These are phyloP conservation scores for Funneliformis caledonium DNA, from an alignment of 371 early-diverging fungal species.

Conservation along the genomic window DNA sequence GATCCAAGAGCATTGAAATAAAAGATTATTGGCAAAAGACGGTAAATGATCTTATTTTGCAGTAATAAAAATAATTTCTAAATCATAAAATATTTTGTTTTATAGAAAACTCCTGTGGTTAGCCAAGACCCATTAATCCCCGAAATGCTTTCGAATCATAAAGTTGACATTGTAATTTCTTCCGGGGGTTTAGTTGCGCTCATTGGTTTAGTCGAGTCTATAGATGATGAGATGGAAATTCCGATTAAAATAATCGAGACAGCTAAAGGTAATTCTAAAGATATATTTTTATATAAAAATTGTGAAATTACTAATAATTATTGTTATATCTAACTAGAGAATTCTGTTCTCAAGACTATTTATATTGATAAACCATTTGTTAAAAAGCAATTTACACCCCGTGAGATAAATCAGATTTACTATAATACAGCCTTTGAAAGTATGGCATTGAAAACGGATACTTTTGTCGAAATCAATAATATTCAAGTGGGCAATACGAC, in stretches of 20 bases:
- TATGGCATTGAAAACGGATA: neutral
- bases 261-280: neutral
- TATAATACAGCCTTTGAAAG: conserved; percentile 37
- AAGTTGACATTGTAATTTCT: conserved; percentile 36
- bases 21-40: conserved; percentile 24
- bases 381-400: conserved; percentile 13
- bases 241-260: conserved; percentile 4
- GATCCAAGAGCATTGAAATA: neutral
- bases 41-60: neutral
- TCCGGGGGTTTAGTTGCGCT: conserved; percentile 30
- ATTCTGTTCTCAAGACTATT: conserved; percentile 10
- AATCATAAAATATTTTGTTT: neutral
- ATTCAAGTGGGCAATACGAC: neutral
- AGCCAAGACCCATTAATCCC: conserved; percentile 37
- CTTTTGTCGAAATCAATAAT: neutral
- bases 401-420: conserved; percentile 31
- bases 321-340: neutral
- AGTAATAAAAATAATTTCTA: neutral
- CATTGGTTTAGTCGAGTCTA: conserved; percentile 17
- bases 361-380: conserved; percentile 40
- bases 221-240: conserved; percentile 29
- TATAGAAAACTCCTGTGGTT: conserved; percentile 28
- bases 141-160: conserved; percentile 14
- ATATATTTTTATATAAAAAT: neutral
- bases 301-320: neutral